Evolutionary conservation across 257 asterid species (phyloP).

Genomic region (Scutellaria galericulata): DNA sequence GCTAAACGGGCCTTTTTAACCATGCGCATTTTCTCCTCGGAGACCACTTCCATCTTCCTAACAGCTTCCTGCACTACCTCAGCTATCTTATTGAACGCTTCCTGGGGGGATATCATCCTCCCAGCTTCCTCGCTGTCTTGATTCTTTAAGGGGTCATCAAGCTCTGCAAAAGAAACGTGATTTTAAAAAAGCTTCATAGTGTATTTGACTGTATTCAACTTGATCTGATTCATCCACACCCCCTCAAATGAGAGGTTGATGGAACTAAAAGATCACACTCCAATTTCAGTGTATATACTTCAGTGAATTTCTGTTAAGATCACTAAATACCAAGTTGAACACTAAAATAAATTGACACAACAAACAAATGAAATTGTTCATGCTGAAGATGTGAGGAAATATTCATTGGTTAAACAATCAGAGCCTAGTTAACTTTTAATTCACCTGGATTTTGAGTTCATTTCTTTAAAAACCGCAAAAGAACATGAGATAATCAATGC

Average conservation of each 20-base stretch:
- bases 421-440: neutral
- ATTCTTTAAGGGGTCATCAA: constrained; percentile 69
- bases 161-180: constrained; percentile 46
- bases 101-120: constrained; percentile 76
- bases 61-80: constrained; percentile 97
- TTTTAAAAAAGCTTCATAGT: too few species aligned
- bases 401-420: neutral
- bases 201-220: too few species aligned
- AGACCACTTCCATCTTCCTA: constrained; percentile 85
- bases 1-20: constrained; percentile 82
- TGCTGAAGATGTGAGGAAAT: neutral
- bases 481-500: constrained; percentile 14
- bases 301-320: neutral
- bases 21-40: constrained; percentile 86
- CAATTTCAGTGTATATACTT: neutral
- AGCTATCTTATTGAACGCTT: constrained; percentile 86
- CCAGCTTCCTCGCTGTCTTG: constrained; percentile 73
- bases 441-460: neutral
- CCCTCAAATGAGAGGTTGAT: neutral
- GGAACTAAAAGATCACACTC: neutral
- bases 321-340: neutral
- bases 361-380: neutral
- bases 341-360: neutral
- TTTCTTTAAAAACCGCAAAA: constrained; percentile 6
- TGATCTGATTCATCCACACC: too few species aligned